Evolutionary conservation across 2,329 filamentous ascomycete genomes (phyloP).

Genomic region (Pyricularia sp.): DNA sequence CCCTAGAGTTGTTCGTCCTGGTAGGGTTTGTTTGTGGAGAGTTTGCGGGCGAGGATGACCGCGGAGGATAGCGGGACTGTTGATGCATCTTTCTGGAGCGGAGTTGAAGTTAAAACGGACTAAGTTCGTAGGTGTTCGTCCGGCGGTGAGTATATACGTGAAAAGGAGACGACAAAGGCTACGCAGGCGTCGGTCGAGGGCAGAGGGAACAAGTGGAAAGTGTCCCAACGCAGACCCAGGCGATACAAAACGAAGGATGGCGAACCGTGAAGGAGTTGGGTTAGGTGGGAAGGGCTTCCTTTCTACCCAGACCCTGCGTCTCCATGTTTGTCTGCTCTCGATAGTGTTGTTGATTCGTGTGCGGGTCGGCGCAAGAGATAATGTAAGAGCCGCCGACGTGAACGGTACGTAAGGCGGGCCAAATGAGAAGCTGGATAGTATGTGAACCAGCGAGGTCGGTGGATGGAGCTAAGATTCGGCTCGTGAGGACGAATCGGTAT

Average conservation of each 20-base stretch:
- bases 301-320: background rate
- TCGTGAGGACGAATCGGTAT: background rate
- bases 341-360: background rate
- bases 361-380: background rate
- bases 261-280: background rate
- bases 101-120: background rate
- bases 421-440: background rate
- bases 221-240: background rate
- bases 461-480: too few species aligned
- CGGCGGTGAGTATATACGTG: background rate
- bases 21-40: conserved; percentile 60
- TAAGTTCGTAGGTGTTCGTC: background rate
- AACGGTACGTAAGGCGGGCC: background rate
- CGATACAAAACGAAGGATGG: background rate
- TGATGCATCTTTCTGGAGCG: conserved; percentile 59
- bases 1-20: conserved; percentile 63
- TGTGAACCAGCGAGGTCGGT: background rate
- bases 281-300: conserved; percentile 2
- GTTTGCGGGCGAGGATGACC: conserved; percentile 58
- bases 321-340: conserved; percentile 3
- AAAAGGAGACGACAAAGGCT: background rate
- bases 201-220: background rate
- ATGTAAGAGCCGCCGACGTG: background rate
- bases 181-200: background rate
- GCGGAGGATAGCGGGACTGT: conserved; percentile 63